Base-by-base conservation (phyloP, 345 rosid genomes). In the Rhodomyrtus tomentosa region DNA sequence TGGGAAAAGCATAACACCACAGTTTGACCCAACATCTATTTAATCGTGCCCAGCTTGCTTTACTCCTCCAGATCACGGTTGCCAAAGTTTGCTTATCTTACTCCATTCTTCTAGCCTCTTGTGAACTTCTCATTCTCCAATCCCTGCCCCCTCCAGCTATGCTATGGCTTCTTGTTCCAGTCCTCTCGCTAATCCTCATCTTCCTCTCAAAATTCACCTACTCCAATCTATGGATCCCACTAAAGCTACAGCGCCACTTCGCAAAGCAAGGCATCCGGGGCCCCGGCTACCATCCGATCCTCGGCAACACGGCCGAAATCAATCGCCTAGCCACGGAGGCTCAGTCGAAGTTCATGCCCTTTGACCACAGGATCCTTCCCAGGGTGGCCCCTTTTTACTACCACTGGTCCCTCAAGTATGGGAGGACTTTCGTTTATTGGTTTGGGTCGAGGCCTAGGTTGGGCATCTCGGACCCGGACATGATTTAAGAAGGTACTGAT, bases 351-450 rank as follows among this genome's bases (percentile, higher is more conserved):
- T 82, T 96, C 38, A 84, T 87, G 22, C 55, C 89, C 0, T 72
- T 83, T n/a, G 86, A 83, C 73, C 94, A 88, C 53, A 90, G 86
- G 54, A 82, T 89, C 83, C 87, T 94, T 32, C 92, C 82, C 82
- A 88, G 94, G 12, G 91, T 87, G 83, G 86, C 86, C 48, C 96
- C 98, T 22, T 93, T 89, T 85, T 92, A 92, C 91, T 42, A 89
- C 82, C 55, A 16, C 6, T 96, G 98, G 96, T 92, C 96, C 12
- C 81, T 56, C 81, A 72, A 4, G 83, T 91, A 93, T 36, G 98
- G 98, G 83, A 91, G 86, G 84, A 91, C 90, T 24, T 95, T 92
- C 73, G 86, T 96, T 7, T 95, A 88, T 88, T 94, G 98, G 98
- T 95, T 95, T 56, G 99, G 99, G 81, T 85, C 89, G 49, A 88